Conservation (phyloP, 2,329 filamentous ascomycete species). For the Ascochyta lentis region DNA sequence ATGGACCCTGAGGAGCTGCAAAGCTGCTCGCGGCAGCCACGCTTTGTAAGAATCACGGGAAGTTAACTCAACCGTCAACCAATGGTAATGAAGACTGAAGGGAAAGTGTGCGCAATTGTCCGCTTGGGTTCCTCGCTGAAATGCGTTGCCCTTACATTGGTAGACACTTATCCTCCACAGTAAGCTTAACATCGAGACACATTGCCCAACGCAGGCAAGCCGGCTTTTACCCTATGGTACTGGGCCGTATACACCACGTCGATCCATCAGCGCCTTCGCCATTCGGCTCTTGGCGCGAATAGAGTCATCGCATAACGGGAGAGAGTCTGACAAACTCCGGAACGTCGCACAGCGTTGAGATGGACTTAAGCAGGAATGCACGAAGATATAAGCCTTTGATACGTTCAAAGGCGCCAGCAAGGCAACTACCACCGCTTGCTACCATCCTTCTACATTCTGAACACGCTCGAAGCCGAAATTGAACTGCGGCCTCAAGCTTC, state of each 20-base stretch:
- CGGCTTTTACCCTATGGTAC: conserved; percentile 1
- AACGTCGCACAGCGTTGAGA: conserved; percentile 6
- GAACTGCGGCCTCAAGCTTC: background rate
- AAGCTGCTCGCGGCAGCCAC: conserved; percentile 5
- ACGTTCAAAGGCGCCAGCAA: conserved; percentile 11
- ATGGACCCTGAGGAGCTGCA: conserved; percentile 7
- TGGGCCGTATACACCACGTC: background rate
- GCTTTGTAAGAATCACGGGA: conserved; percentile 1
- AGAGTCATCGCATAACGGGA: conserved; percentile 1
- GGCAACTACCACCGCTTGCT: background rate
- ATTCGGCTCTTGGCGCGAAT: background rate
- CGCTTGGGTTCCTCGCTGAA: conserved; percentile 1
- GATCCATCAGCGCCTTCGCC: conserved; percentile 3
- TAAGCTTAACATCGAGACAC: conserved; percentile 13
- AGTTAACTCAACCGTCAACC: background rate
- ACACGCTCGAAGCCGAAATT: background rate
- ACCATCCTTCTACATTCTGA: background rate
- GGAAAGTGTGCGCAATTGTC: background rate
- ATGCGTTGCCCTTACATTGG: conserved; percentile 1
- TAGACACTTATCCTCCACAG: conserved; percentile 3
- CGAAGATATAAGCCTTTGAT: conserved; percentile 7
- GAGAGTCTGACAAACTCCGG: conserved; percentile 8
- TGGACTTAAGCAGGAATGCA: conserved; percentile 9
- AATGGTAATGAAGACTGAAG: background rate
- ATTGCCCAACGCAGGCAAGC: conserved; percentile 3